Conservation (phyloP, 2,329 filamentous ascomycete genomes). For the Graphiopsis chlorocephala region DNA sequence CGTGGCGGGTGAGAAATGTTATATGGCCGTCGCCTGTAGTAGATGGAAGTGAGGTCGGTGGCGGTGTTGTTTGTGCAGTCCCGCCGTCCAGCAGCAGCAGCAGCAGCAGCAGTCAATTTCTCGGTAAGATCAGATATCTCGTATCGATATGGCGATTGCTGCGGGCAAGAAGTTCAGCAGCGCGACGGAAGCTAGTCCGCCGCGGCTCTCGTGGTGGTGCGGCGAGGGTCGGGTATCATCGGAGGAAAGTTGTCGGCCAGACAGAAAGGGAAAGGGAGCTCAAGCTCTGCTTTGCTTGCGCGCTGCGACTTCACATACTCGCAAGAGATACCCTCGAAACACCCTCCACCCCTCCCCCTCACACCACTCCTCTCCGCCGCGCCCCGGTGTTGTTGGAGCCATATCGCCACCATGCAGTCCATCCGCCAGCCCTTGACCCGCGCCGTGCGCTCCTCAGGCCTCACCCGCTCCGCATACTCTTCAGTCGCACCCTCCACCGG, state of each 20-base stretch:
- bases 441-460: constrained; percentile 64
- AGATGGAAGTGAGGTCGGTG: not conserved
- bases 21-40: not conserved
- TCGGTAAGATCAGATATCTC: not conserved
- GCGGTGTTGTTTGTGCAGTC: not conserved
- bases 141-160: not conserved
- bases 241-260: constrained; percentile 1
- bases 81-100: constrained; percentile 1
- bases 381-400: constrained; percentile 7
- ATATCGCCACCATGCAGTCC: constrained; percentile 70
- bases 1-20: not conserved
- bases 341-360: constrained; percentile 7
- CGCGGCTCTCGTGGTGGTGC: not conserved
- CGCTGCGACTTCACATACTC: not conserved
- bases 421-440: constrained; percentile 70
- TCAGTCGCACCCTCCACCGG: constrained; percentile 54
- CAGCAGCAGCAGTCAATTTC: not conserved
- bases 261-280: not conserved
- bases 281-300: constrained; percentile 1
- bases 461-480: constrained; percentile 67
- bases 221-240: not conserved
- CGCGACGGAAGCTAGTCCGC: not conserved
- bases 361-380: constrained; percentile 9
- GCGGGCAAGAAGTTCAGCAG: not conserved
- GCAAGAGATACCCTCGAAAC: constrained; percentile 1